Conservation (phyloP, 148 eudicot genomes). For the Gaultheria prostrata region DNA sequence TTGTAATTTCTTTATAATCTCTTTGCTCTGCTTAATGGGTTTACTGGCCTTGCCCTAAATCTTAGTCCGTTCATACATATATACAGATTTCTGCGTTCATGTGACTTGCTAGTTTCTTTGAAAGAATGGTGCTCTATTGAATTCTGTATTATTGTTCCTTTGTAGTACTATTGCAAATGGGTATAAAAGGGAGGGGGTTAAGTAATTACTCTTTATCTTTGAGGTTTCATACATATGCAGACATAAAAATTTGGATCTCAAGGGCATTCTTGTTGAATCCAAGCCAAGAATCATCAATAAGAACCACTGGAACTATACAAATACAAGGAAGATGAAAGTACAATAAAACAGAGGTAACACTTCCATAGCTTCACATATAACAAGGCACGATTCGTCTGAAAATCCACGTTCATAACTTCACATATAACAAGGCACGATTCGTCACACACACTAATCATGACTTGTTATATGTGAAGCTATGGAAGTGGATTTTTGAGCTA, state of each 20-base stretch:
- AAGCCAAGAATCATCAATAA: neutral
- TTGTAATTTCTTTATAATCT: neutral
- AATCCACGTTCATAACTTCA: neutral
- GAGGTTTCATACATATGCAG: too few relatives aligned
- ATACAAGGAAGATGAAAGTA: neutral
- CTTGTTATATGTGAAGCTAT: too few relatives aligned
- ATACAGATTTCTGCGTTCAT: neutral
- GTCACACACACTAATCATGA: too few relatives aligned
- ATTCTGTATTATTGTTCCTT: neutral
- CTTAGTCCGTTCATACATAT: neutral
- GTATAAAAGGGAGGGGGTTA: neutral
- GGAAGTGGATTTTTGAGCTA: neutral
- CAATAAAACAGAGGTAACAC: neutral
- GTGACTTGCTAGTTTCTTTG: neutral
- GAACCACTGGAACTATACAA: neutral
- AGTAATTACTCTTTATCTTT: too few relatives aligned
- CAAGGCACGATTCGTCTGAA: too few relatives aligned
- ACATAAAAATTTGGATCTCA: too few relatives aligned
- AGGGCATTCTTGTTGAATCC: neutral
- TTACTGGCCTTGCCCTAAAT: neutral
- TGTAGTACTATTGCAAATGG: neutral
- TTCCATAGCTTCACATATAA: neutral
- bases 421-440: too few relatives aligned
- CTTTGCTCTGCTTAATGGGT: conserved; percentile 5
- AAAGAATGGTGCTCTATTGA: neutral